Evolutionary conservation across 2,329 filamentous ascomycete genomes (phyloP), one percentile per base, ranked within the genome.

Genomic region (Dendrostoma leiphaemia): DNA sequence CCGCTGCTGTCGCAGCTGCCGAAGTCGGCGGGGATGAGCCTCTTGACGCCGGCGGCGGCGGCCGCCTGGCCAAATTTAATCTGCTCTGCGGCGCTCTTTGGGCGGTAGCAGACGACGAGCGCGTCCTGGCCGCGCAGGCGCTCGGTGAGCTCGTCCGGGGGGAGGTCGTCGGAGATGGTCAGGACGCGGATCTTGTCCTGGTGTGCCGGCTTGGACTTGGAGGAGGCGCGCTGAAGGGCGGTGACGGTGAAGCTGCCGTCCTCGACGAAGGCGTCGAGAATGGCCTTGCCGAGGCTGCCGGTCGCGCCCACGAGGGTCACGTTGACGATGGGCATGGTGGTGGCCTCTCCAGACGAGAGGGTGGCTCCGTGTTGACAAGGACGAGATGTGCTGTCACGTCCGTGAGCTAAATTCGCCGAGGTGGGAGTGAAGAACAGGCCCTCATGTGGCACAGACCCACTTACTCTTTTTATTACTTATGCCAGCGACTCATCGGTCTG

Each of bases 21-120:
- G 54, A 68, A 74, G 62, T 74, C 71, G 54, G 72, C 70, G 23
- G 71, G 71, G 55, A 74, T 67, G 51, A 72, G 65, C 44, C 71
- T 67, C 58, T 58, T 60, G 9, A 74, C 71, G 17, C 67, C 68
- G 0, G 67, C 69, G 0, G 66, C 66, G 6, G 64, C 67, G 1
- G 71, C 71, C 7, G 71, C 72, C 37, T 69, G 62, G 28, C 67
- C 69, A 44, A 73, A 65, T 32, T 64, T 64, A 40, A 73, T 54
- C 57, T 74, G 71, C 49, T 64, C 61, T 3, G 57, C 55, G 5
- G 62, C 57, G 51, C 66, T 56, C 31, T 59, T 54, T 17, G 69
- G 62, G 9, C 65, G 67, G 58, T 72, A 72, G 56, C 61, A 60
- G 38, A 65, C 67, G 21, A 74, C 62, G 46, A 71, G 69, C 7